Evolutionary conservation across 768 basidiomycete species (phyloP), one percentile per base, ranked within the genome.

Genomic region (Terana coerulea): DNA sequence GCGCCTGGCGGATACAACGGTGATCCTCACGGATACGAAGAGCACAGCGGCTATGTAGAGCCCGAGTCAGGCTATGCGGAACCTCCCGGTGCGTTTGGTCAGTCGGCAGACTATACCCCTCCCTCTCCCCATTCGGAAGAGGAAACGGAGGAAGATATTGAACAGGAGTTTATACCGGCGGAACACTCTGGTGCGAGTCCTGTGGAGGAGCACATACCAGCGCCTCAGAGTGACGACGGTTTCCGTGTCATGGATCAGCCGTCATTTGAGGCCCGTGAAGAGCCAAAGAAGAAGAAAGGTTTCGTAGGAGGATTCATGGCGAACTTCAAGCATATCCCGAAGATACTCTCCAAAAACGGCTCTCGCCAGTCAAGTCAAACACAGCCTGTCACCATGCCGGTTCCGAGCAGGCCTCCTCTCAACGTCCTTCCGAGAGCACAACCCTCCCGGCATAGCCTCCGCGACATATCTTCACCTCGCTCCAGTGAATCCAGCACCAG

Each of bases 251-350:
- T n/a, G n/a, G n/a, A n/a, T n/a, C n/a, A n/a, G n/a, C n/a, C n/a
- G n/a, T n/a, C n/a, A n/a, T n/a, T n/a, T n/a, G n/a, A n/a, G n/a
- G n/a, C n/a, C n/a, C n/a, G n/a, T n/a, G n/a, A n/a, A n/a, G n/a
- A n/a, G n/a, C 5, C 19, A 7, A 47, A 47, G 21, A 15, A 15
- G 26, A 39, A 43, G 48, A 58, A 39, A 42, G 46, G 43, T 1
- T 65, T 63, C 40, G 62, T 65, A 3, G 63, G 64, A 29, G 61
- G 64, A 0, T 65, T 65, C 49, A 53, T 65, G 26, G 41, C 55
- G 2, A 52, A 53, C 3, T 42, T 61, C 17, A 53, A 49, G 34
- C 58, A 46, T 33, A 36, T 61, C 14, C 60, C 62, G 3, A 51
- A 51, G 34, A 52, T 51, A 11, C 48, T 60, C 47, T 43, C 46